Evolutionary conservation across 2,329 filamentous ascomycete genomes (phyloP), one percentile per base, ranked within the genome.

Genomic region (Thermoascus crustaceus): DNA sequence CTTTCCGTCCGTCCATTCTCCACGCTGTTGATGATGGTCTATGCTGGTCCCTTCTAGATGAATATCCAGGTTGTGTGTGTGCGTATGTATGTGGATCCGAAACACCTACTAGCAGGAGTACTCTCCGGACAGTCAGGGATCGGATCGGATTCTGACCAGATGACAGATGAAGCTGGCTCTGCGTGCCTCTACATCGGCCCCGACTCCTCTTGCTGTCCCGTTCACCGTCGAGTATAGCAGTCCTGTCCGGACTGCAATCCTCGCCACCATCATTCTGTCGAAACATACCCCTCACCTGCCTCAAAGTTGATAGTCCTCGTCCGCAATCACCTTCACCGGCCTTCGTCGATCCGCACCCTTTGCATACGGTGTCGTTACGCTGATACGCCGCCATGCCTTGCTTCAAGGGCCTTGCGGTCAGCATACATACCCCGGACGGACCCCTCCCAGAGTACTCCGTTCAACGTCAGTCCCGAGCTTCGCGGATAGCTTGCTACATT

Each of bases 341-440:
- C 13, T 16, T 29, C 11, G 16, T 10, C 26, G 26, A 17, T 16
- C 26, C 18, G 26, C 14, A 10, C 26, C 26, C 14, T 29, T 6
- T 6, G 13, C 26, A 17, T 17, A 29, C 26, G 26, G 26, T 29
- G 26, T 17, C 18, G 26, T 9, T 29, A 13, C 26, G 14, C 18
- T 17, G 26, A 29, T 17, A 17, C 13, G 10, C 37, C 55, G 52
- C 32, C 49, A 84, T 84, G 91, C 91, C 91, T 70, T 96, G 88
- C 78, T 98, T 96, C 72, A 94, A 96, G 72, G 91, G 91, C 66
- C 87, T 98, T 67, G 89, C 91, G 54, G 89, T 96, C 60, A 94
- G 85, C 75, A 93, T 96, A 62, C 91, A 98, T 68, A 79, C 77
- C 29, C 75, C 86, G 49, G 72, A 76, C 49, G 78, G 78, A 29